These are phyloP conservation scores for Saccharomycopsis javanensis DNA, from an alignment of 805 yeast genomes.

Conservation along the genomic window DNA sequence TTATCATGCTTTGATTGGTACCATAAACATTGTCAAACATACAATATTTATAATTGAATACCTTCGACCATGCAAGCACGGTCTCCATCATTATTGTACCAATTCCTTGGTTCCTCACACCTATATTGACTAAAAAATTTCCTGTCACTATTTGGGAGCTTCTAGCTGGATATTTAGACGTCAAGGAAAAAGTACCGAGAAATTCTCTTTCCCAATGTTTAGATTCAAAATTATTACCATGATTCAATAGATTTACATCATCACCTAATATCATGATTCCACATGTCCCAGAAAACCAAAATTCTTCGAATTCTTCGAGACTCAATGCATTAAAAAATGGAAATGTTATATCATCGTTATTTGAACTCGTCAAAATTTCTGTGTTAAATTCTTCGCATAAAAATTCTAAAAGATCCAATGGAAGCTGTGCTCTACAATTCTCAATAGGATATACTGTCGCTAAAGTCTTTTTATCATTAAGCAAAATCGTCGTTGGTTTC, in stretches of 20 bases:
- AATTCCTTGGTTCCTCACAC: constrained; percentile 85
- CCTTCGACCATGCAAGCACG: constrained; percentile 83
- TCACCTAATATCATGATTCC: constrained; percentile 79
- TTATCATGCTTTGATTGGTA: constrained; percentile 73
- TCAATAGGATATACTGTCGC: constrained; percentile 88
- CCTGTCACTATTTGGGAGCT: constrained; percentile 91
- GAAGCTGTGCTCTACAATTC: constrained; percentile 49
- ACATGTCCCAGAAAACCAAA: constrained; percentile 83
- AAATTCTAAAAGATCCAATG: constrained; percentile 69
- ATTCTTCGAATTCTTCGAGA: constrained; percentile 65
- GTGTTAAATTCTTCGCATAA: constrained; percentile 86
- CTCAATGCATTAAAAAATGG: constrained; percentile 77
- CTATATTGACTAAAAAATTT: constrained; percentile 81
- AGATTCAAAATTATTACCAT: constrained; percentile 23
- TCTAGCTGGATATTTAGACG: constrained; percentile 88
- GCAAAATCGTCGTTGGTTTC: constrained; percentile 63
- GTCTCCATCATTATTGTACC: constrained; percentile 81
- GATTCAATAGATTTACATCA: constrained; percentile 37
- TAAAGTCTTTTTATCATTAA: constrained; percentile 82
- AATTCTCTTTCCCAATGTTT: constrained; percentile 86
- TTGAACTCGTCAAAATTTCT: constrained; percentile 81
- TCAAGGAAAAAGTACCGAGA: constrained; percentile 75
- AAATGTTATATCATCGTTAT: constrained; percentile 30
- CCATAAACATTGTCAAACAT: constrained; percentile 83
- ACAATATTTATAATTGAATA: constrained; percentile 76